Evolutionary conservation across 768 basidiomycete genomes (phyloP), one percentile per base, ranked within the genome.

Genomic region (Naganishia randhawae): DNA sequence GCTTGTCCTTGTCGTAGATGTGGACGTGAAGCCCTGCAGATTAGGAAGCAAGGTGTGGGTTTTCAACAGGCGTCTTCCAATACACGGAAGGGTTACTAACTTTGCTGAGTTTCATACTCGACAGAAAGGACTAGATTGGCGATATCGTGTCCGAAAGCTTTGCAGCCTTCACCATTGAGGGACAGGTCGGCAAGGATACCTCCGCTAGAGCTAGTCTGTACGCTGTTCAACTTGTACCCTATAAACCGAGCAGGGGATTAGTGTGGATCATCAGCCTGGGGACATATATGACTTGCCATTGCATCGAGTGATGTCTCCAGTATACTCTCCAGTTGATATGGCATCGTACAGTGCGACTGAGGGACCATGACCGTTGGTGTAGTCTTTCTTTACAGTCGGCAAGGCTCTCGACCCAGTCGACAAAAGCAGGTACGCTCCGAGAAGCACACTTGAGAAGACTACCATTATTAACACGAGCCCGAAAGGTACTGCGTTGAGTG

Each of bases 21-120:
- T 81, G 78, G 16, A 81, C 78, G 57, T 80, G 78, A 17, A 81
- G 76, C 16, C 80, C 70, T 61, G 51, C 3, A 14, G 39, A 27
- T 13, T 14, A 29, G 22, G 7, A 13, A 19, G 29, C 33, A 22
- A 35, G 10, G 27, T 16, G 31, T 11, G 14, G 1, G n/a, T 31
- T 7, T 41, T 45, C 31, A 22, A 22, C 33, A 2, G 8, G 9
- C 9, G 14, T 31, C n/a, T 35, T 2, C 29, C 10, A 19, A n/a
- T 2, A 16, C 7, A 4, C 19, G 25, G n/a, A n/a, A 17, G 25
- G 11, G 13, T 48, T 3, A 42, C 57, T 61, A 11, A 61, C 57
- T 35, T 57, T 72, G 19, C 48, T 69, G 3, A 52, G 71, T 33
- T 69, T 67, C 51, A 41, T 67, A 67, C 41, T 67, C 66, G 37